Base-by-base conservation (phyloP, 768 basidiomycete genomes). In the Boletus barrowsii region DNA sequence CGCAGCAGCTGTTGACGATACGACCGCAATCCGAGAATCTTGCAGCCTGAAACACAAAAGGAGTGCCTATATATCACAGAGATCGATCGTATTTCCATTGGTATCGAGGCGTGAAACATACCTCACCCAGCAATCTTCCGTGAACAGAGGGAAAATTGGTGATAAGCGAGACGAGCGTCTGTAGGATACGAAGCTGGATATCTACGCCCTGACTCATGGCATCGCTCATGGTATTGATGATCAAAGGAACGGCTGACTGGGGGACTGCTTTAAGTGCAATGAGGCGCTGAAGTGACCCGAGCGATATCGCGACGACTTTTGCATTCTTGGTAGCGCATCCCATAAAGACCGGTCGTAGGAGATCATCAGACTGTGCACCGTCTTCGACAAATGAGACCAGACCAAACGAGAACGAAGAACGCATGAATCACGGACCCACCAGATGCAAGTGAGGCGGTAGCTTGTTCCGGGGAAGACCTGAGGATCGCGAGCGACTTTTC, bases 1-100 rank as follows among this genome's bases (percentile, higher is more conserved):
- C 0, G 97, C 97, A 3, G 95, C 95, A 2, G 96, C 96, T 4
- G 97, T 98, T 0, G 93, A 95, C 3, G 94, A 96, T 8, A 99
- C 96, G 24, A 98, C 96, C 0, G 93, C 90, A 22, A 95, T 97
- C 58, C 91, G 86, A 1, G 93, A 95, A 55, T 98, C 97, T 70
- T 98, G 94, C 24, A 98, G 75, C 68, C 87, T 93, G 80, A 98
- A 98, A 65, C 94, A 98, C 9, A 98, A 73, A n/a, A 96, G 73
- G 0, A 98, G 76, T 0, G 92, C 92, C 92, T 96, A 62, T 10
- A 40, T 7, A 44, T n/a, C 41, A 52, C 29, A n/a, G 37, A 52
- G 26, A 6, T 0, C 9, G 3, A 0, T 32, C 29, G 6, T 37
- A 9, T 18, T 30, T 30, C 15, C 1, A 1, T 8, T 8, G 8